Evolutionary conservation across 2,329 filamentous ascomycete species (phyloP).

Genomic region (Pyrenophora seminiperda): DNA sequence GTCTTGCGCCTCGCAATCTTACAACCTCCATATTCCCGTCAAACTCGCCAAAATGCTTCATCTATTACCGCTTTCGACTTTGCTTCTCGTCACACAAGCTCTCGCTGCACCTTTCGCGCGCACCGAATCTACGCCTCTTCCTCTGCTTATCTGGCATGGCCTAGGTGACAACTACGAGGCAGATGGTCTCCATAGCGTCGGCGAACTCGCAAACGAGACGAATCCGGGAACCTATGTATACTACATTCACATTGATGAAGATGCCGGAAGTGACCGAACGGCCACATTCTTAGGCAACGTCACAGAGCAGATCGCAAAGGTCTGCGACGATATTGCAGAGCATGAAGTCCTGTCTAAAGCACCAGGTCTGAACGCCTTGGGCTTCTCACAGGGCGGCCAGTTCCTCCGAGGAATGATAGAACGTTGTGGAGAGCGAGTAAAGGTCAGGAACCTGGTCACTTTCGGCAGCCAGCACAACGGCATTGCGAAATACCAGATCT

Average conservation of each 20-base stretch:
- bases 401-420: constrained; percentile 92
- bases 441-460: constrained; percentile 79
- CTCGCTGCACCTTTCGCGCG: constrained; percentile 22
- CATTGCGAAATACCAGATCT: constrained; percentile 80
- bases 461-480: constrained; percentile 93
- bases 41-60: constrained; percentile 23
- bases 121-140: constrained; percentile 58
- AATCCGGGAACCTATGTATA: constrained; percentile 87
- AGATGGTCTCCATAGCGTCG: constrained; percentile 74
- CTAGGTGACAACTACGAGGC: constrained; percentile 76
- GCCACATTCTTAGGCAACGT: constrained; percentile 93
- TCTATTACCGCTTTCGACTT: constrained; percentile 28
- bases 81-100: constrained; percentile 24
- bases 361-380: constrained; percentile 84
- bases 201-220: constrained; percentile 69
- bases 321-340: constrained; percentile 76
- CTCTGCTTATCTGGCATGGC: constrained; percentile 93
- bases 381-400: constrained; percentile 94
- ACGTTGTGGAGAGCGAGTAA: constrained; percentile 74
- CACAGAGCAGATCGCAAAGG: constrained; percentile 73
- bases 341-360: constrained; percentile 82
- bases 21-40: constrained; percentile 4
- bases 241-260: constrained; percentile 72
- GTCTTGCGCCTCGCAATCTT: constrained; percentile 17
- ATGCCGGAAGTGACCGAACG: constrained; percentile 71